A percentile compares a stretch with the other conserved stretches of the same genome.
These are phyloP conservation scores for Leucocoprinus birnbaumii DNA, from an alignment of 768 basidiomycete species.

Conservation along the genomic window DNA sequence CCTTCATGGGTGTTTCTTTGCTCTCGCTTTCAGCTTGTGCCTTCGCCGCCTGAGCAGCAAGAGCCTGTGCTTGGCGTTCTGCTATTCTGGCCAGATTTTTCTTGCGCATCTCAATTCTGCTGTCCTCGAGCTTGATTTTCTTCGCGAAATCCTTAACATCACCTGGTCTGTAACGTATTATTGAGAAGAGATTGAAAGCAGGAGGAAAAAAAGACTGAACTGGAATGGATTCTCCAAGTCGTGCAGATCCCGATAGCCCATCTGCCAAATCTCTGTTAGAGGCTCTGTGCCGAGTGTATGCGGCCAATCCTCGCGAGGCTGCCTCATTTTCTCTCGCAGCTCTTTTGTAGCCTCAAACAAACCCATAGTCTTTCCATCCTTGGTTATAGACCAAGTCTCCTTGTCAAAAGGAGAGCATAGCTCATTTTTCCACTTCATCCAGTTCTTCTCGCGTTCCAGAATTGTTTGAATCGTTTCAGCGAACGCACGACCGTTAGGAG, in stretches of 20 bases:
- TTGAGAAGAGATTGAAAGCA: conserved; percentile 7
- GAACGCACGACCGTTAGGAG: conserved; percentile 75
- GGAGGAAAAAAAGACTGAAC: conserved; percentile 34
- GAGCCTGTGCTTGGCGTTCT: conserved; percentile 23
- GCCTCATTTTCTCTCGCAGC: conserved; percentile 49
- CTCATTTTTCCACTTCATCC: conserved; percentile 89
- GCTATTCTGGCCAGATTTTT: conserved; percentile 32
- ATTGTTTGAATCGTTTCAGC: conserved; percentile 70
- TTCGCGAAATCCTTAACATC: conserved; percentile 74
- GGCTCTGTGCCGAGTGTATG: conserved; percentile 66
- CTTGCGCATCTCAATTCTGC: conserved; percentile 52
- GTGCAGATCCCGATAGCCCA: conserved; percentile 65
- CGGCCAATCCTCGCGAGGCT: conserved; percentile 58
- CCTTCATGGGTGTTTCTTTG: conserved; percentile 15
- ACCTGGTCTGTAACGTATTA: conserved; percentile 48
- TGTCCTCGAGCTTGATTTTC: conserved; percentile 67
- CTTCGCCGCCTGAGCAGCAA: background rate
- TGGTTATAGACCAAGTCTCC: conserved; percentile 53
- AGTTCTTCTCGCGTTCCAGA: conserved; percentile 82
- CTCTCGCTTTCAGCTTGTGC: background rate
- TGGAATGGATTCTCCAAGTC: conserved; percentile 68
- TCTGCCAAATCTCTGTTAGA: conserved; percentile 80
- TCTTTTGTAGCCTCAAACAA: conserved; percentile 61
- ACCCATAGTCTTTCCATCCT: conserved; percentile 48
- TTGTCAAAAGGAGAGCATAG: conserved; percentile 79